Evolutionary conservation across 441 rosid genomes (phyloP).

Genomic region (Manihot esculenta): DNA sequence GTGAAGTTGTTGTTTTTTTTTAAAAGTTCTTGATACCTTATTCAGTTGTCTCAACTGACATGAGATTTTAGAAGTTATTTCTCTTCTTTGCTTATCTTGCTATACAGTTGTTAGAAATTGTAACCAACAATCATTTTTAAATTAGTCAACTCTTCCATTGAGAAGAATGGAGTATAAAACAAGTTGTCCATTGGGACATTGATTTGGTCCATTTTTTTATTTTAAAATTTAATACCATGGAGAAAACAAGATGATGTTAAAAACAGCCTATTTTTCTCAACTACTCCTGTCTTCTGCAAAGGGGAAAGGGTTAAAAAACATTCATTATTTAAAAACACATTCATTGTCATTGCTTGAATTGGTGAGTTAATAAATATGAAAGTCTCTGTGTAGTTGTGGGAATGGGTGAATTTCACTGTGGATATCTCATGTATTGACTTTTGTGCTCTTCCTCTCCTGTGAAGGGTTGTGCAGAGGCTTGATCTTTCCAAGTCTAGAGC

Average conservation of each 20-base stretch:
- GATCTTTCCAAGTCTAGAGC: conserved; percentile 98
- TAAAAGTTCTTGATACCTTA: not conserved
- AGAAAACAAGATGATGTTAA: not conserved
- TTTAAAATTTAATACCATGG: not conserved
- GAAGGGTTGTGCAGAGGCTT: conserved; percentile 95
- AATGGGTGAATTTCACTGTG: conserved; percentile 7
- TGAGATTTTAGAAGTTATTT: not conserved
- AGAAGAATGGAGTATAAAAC: not conserved
- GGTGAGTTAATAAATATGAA: not conserved
- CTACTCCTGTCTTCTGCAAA: not conserved
- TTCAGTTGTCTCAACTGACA: not conserved
- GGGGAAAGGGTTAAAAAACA: not conserved
- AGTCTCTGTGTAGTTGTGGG: not conserved
- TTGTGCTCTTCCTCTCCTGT: conserved; percentile 32
- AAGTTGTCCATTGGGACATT: not conserved
- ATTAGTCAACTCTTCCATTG: not conserved
- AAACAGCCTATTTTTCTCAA: not conserved
- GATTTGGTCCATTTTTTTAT: not conserved
- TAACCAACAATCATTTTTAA: not conserved
- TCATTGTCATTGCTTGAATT: not conserved
- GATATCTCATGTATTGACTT: conserved; percentile 23
- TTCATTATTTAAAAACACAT: too few relatives aligned
- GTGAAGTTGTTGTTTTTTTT: not conserved
- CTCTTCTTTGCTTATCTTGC: conserved; percentile 1
- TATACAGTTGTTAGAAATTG: conserved; percentile 7